Evolutionary conservation across 2,329 filamentous ascomycete species (phyloP).

Genomic region (Diaporthe humulicola): DNA sequence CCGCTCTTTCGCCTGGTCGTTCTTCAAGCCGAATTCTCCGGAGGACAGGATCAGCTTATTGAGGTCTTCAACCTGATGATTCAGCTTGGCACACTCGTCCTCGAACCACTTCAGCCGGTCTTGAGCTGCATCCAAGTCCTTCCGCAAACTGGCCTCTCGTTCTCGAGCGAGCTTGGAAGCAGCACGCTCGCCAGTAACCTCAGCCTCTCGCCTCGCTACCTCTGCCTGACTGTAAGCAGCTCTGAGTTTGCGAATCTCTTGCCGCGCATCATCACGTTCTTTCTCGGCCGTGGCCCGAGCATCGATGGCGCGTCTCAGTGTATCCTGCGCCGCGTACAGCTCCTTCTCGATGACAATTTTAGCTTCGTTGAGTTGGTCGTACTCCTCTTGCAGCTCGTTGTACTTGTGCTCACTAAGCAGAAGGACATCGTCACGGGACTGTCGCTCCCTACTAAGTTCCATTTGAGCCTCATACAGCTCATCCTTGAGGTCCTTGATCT

Average conservation of each 20-base stretch:
- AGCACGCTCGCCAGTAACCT: conserved; percentile 83
- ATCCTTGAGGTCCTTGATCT: conserved; percentile 88
- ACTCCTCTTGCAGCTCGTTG: conserved; percentile 85
- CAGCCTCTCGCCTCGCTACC: conserved; percentile 85
- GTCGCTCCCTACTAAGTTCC: conserved; percentile 90
- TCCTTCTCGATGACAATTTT: conserved; percentile 99
- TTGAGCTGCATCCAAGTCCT: conserved; percentile 84
- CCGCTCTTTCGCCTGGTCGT: conserved; percentile 94
- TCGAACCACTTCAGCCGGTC: conserved; percentile 84
- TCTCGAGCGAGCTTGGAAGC: conserved; percentile 85
- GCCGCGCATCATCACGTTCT: conserved; percentile 89
- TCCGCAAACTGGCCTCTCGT: conserved; percentile 80
- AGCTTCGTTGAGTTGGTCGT: conserved; percentile 86
- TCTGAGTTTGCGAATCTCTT: conserved; percentile 85
- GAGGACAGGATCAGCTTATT: conserved; percentile 91
- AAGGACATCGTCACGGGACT: conserved; percentile 94
- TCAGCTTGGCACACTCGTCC: conserved; percentile 81
- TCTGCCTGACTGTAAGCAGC: conserved; percentile 88
- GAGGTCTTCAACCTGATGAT: conserved; percentile 84
- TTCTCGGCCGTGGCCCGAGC: conserved; percentile 83
- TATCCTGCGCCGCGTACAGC: conserved; percentile 95
- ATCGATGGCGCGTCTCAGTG: conserved; percentile 86
- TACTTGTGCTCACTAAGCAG: conserved; percentile 92
- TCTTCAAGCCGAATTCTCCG: conserved; percentile 88
- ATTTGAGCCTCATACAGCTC: conserved; percentile 88